Evolutionary conservation across 2,329 filamentous ascomycete species (phyloP), one percentile per base, ranked within the genome.

Genomic region (Monosporascus sp.): DNA sequence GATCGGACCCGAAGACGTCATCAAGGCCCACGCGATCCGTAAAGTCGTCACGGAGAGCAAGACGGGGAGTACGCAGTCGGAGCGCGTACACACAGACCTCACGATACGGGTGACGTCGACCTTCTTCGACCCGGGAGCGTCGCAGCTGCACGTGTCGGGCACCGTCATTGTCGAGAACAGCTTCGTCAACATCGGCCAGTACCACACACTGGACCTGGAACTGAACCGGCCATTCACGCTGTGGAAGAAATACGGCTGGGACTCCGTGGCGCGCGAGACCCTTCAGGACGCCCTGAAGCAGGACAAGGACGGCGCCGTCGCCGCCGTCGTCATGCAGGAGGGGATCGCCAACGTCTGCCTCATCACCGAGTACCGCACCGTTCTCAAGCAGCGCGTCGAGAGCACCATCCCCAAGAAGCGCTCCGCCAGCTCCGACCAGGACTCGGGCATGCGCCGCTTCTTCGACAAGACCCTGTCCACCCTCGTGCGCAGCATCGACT

Each of bases 261-360:
- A 99, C 70, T 92, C 88, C 60, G 85, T 99, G 11, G 89, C 92
- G 3, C 75, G 87, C 48, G 85, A 89, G 55, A 87, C 89, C 46
- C 79, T 99, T 11, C 78, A 82, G 53, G 90, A 96, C 68, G 87
- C 91, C 1, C 79, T 93, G 16, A 86, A 89, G 62, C 84, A 89
- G 61, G 87, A 90, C 59, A 86, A 87, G 64, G 85, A 88, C 57
- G 91, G 91, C 1, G 88, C 93, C 57, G 80, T 96, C 19, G 90
- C 91, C 52, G 93, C 94, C 0, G 87, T 97, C 1, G 89, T 97
- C 24, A 93, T 99, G 88, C 89, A 96, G 63, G 93, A 97, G 64
- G 88, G 89, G 17, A 71, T 89, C 17, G 88, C 90, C 53, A 91
- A 92, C 68, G 88, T 94, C 58, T 93, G 89, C 69, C 78, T 92